Evolutionary conservation across 164 flowering plant genomes (phyloP), one percentile per base, ranked within the genome.

Genomic region (Stephania cephalantha): DNA sequence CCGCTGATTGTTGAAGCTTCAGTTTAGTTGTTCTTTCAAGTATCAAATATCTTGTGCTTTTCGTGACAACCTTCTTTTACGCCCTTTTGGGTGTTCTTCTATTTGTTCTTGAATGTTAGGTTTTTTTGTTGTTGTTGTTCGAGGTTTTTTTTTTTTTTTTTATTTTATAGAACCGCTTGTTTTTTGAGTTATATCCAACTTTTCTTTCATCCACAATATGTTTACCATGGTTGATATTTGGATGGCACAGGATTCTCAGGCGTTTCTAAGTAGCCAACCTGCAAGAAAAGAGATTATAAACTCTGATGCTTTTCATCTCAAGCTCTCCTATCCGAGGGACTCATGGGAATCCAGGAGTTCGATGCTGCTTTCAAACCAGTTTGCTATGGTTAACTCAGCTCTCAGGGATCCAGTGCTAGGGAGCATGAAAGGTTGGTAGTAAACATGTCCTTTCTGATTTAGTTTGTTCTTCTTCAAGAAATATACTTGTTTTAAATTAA

Each of bases 361-460:
- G 58, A 68, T 80, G 12, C 44, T 77, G 7, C 85, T 80, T 29
- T 69, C 76, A 52, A 75, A 70, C 73, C 81, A 81, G 42, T 73
- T 80, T 73, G 74, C 81, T 74, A 75, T 78, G 74, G n/a, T 82
- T 75, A 73, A 55, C 77, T 73, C 86, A 58, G 42, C 75, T 61
- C 46, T 78, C 45, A 72, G 25, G 71, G 87, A 66, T 72, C 88
- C 85, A 68, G 69, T 75, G 50, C 80, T 86, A 50, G 70, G 81
- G 61, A 86, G 87, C 74, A 74, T 77, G 63, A 87, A 86, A 89
- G 96, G 96, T 93, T 70, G 15, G 64, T 18, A 69, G 7, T 45
- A 45, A 22, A 22, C 12, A 46, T 63, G 42, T 68, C 5, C 61
- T 63, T 67, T 63, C 29, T 31, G 7, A 46, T 10, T 46, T 2